phyloP scores from a whole-genome alignment of 768 basidiomycete species.

The Leccinum barrowsii region DNA sequence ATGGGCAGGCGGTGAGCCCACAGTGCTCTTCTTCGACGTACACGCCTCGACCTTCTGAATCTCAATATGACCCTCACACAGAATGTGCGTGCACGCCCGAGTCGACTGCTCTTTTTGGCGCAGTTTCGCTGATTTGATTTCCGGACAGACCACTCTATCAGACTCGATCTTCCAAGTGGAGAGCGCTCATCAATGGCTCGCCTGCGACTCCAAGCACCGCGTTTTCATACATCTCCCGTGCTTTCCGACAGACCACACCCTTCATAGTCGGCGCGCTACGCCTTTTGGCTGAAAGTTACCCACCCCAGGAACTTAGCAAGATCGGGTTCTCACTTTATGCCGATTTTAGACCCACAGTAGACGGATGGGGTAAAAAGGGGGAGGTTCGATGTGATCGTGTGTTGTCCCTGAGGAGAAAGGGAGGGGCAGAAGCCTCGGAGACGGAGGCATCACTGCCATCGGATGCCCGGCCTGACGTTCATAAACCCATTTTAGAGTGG shows the following conservation, averaged over 20 bases:
- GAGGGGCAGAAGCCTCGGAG: conserved; percentile 14
- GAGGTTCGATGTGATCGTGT: conserved; percentile 70
- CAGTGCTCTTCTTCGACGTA: neutral
- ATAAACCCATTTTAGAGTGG: conserved; percentile 3
- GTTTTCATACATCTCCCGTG: conserved; percentile 77
- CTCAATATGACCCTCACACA: conserved; percentile 11
- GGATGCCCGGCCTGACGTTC: neutral
- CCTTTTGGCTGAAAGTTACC: conserved; percentile 60
- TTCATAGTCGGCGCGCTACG: conserved; percentile 74
- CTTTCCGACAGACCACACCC: conserved; percentile 77
- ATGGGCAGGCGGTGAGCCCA: conserved; percentile 65
- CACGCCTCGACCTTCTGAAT: neutral
- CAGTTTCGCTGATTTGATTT: conserved; percentile 5
- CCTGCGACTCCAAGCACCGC: conserved; percentile 73
- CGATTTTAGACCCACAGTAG: conserved; percentile 79
- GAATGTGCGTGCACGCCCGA: conserved; percentile 36
- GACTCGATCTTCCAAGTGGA: conserved; percentile 68
- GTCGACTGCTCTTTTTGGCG: neutral
- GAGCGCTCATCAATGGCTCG: conserved; percentile 69
- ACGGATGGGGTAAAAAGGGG: conserved; percentile 82
- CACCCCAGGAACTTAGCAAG: conserved; percentile 54
- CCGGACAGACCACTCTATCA: conserved; percentile 70
- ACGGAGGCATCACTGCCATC: conserved; percentile 1
- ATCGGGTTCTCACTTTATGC: conserved; percentile 79
- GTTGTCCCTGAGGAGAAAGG: conserved; percentile 49